phyloP scores from a whole-genome alignment of 1,284 basidiomycete genomes.

The Trichosporon faecale region DNA sequence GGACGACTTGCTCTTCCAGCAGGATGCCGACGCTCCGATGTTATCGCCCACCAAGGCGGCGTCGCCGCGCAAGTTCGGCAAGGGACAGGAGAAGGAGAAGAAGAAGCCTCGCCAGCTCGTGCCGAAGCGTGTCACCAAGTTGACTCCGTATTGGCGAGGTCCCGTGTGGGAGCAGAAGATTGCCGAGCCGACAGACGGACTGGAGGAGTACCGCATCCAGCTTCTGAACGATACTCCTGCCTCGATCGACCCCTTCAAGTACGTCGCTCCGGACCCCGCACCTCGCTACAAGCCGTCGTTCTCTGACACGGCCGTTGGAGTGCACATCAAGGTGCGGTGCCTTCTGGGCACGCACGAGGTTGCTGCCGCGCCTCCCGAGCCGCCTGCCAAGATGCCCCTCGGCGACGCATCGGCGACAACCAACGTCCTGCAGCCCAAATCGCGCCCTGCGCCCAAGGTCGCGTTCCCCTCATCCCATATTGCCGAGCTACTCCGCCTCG shows the following conservation, averaged over 20 bases:
- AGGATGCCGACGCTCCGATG: slow-evolving; percentile 42
- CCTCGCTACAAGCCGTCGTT: slow-evolving; percentile 36
- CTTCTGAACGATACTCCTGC: slow-evolving; percentile 49
- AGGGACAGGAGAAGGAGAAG: slow-evolving; percentile 6
- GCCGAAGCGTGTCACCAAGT: slow-evolving; percentile 45
- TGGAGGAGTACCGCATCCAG: slow-evolving; percentile 47
- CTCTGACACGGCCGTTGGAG: slow-evolving; percentile 35
- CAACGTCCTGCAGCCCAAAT: slow-evolving; percentile 4
- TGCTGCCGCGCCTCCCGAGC: not conserved
- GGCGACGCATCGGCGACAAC: slow-evolving; percentile 21
- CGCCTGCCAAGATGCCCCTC: slow-evolving; percentile 18
- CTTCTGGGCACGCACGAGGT: slow-evolving; percentile 31
- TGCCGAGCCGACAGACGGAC: slow-evolving; percentile 37
- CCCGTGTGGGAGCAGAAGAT: slow-evolving; percentile 47
- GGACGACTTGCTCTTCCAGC: slow-evolving; percentile 29
- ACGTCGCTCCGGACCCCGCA: slow-evolving; percentile 30
- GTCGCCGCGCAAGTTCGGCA: slow-evolving; percentile 30
- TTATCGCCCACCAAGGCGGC: not conserved
- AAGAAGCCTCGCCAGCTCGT: slow-evolving; percentile 23
- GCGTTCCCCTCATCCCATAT: slow-evolving; percentile 42
- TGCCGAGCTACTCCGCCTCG: slow-evolving; percentile 36
- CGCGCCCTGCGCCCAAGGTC: slow-evolving; percentile 33
- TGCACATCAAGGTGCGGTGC: slow-evolving; percentile 31
- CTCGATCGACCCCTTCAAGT: slow-evolving; percentile 48
- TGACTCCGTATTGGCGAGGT: slow-evolving; percentile 46